Evolutionary conservation across 2,329 filamentous ascomycete species (phyloP), one percentile per base, ranked within the genome.

Genomic region (Trichophyton benhamiae): DNA sequence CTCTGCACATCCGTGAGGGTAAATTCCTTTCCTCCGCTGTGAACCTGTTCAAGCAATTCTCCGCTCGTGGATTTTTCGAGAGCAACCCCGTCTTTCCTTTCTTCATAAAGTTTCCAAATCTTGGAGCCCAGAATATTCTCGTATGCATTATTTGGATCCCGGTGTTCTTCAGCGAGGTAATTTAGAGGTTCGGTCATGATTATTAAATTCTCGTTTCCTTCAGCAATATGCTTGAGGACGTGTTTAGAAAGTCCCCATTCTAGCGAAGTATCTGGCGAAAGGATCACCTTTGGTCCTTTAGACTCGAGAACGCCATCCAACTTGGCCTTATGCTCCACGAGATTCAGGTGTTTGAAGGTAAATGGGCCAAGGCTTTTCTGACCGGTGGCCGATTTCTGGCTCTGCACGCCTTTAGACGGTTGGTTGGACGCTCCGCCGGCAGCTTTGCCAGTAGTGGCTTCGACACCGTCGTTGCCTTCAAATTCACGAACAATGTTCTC

Each of bases 191-290:
- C 91, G 0, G 92, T 96, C 49, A 99, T 75, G 60, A 99, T 84
- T 41, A 99, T 82, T 53, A 97, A 77, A 71, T 96, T 99, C 48
- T 85, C 84, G 1, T 86, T 78, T 65, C 95, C 88, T 62, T 83
- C 80, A 0, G 90, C 90, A 61, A 99, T 80, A 8, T 81, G 80
- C 65, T 83, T 84, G 57, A 99, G 76, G 0, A 91, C 80, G 60
- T 92, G 86, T 68, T 87, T 89, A 0, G 94, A 95, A 69, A 96
- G 95, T 0, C 94, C 94, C 94, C 94, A 99, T 68, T 96, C 90
- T 20, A 97, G 76, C 33, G 89, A 95, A 2, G 85, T 83, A 71
- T 97, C 92, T 67, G 90, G 96, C 2, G 94, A 91, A 61, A 99
- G 79, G 59, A 99, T 94, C 15, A 99, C 91, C 74, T 80, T 68